Evolutionary conservation across 192 early-diverging fungal genomes (phyloP), one percentile per base, ranked within the genome.

Genomic region (Umbelopsis sp.): DNA sequence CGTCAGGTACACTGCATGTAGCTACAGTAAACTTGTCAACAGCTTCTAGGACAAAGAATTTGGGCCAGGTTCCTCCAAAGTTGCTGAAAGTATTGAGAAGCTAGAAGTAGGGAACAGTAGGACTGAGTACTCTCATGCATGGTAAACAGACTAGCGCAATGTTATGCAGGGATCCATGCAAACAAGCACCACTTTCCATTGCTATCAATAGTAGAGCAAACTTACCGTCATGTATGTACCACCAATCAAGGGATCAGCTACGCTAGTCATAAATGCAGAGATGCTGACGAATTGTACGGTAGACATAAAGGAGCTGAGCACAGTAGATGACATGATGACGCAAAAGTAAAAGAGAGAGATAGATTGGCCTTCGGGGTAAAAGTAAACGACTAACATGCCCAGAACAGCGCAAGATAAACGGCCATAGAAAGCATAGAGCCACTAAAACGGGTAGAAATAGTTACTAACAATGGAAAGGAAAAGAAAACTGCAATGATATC

Each of bases 271-370:
- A 78, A 96, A 99, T 5, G 93, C 94, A 1, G 95, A 94, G 73
- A 99, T 87, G 29, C 95, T 92, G 34, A 99, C 97, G 81, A 99
- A 98, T 83, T 96, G 94, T 16, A 98, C 92, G 0, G 95, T 98
- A 69, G 90, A 90, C 80, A 90, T 91, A 77, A 97, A 96, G 0
- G 95, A 96, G 43, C 86, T 88, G 17, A 94, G 75, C 8, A 97
- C 93, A 38, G 91, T 95, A 22, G 87, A 88, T 32, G 84, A 62
- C 54, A 98, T 87, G 17, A 98, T 88, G 36, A 95, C 71, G 45
- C 84, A 78, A 76, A 98, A 96, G 76, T 95, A 96, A 5, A 81
- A 43, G 4, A 74, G 66, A 0, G 90, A 90, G 11, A 87, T 80
- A 26, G 89, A 86, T 0, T 87, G 87, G 49, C 84, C 85, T 22